Evolutionary conservation across 192 early-diverging fungal species (phyloP).

Genomic region (Chytriomyces sp.): DNA sequence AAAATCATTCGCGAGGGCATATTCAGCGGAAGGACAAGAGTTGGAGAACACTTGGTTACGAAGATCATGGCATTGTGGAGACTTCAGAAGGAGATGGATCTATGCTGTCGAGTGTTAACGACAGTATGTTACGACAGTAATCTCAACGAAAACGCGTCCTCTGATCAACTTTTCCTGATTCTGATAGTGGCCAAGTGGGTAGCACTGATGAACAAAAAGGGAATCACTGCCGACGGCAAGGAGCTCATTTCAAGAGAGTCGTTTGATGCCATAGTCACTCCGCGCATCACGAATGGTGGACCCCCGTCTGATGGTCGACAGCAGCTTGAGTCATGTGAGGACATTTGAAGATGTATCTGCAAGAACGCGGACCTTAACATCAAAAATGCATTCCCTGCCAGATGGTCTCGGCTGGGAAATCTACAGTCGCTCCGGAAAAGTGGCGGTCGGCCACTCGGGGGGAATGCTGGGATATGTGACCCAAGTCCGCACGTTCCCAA

Average conservation of each 20-base stretch:
- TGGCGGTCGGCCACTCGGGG: conserved; percentile 8
- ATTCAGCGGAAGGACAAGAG: too few species aligned
- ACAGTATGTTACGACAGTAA: too few species aligned
- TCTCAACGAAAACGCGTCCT: too few species aligned
- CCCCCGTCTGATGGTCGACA: neutral
- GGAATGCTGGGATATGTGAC: conserved; percentile 3
- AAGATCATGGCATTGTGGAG: neutral
- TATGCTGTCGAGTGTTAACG: too few species aligned
- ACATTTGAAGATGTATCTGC: too few species aligned
- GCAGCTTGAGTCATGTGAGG: neutral
- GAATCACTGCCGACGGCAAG: neutral
- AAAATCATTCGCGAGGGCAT: too few species aligned
- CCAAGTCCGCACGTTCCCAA: conserved; percentile 12
- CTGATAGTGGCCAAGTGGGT: neutral
- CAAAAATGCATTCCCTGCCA: neutral
- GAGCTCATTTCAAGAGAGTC: neutral
- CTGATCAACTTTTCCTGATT: too few species aligned
- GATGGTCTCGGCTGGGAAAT: conserved; percentile 27
- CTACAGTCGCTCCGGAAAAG: conserved; percentile 6
- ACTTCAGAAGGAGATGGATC: neutral
- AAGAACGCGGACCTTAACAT: neutral
- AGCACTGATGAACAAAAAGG: neutral
- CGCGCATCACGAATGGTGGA: neutral
- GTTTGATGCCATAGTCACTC: neutral
- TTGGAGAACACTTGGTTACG: neutral